Evolutionary conservation across 2,329 filamentous ascomycete genomes (phyloP).

Genomic region (Aspergillus oerlinghausenensis): DNA sequence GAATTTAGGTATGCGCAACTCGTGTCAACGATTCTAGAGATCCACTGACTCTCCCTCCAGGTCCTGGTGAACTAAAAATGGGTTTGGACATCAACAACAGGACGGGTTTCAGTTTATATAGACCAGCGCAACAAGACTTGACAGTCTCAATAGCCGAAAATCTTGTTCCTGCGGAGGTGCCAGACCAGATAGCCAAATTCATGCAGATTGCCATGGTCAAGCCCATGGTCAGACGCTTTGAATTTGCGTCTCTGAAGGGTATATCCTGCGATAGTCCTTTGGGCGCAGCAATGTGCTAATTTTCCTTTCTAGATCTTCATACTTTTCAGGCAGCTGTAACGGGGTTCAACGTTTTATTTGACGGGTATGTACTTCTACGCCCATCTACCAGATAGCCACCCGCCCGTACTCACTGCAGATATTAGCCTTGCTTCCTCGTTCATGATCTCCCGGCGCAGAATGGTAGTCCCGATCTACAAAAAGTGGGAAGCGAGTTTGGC

Average conservation of each 20-base stretch:
- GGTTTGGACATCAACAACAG: slow-evolving; percentile 60
- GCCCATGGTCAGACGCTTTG: slow-evolving; percentile 67
- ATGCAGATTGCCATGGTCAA: slow-evolving; percentile 54
- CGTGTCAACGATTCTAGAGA: not conserved
- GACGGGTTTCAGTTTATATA: slow-evolving; percentile 61
- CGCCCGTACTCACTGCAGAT: slow-evolving; percentile 1
- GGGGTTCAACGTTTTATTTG: slow-evolving; percentile 71
- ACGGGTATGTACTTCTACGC: slow-evolving; percentile 42
- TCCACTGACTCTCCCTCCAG: slow-evolving; percentile 27
- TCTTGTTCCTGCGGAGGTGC: slow-evolving; percentile 57
- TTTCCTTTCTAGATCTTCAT: slow-evolving; percentile 58
- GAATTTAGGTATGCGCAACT: slow-evolving; percentile 56
- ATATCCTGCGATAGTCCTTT: slow-evolving; percentile 2
- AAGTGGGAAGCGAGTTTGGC: slow-evolving; percentile 84
- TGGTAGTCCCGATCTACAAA: slow-evolving; percentile 91
- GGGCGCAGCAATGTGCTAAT: slow-evolving; percentile 9
- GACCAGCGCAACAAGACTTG: slow-evolving; percentile 71
- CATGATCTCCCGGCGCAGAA: slow-evolving; percentile 75
- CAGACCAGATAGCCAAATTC: slow-evolving; percentile 60
- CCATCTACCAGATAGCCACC: not conserved
- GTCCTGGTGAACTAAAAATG: slow-evolving; percentile 66
- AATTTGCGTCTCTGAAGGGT: slow-evolving; percentile 56
- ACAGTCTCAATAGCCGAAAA: slow-evolving; percentile 70
- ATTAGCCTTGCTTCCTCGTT: slow-evolving; percentile 63
- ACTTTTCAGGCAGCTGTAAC: slow-evolving; percentile 74